phyloP scores from a whole-genome alignment of 768 basidiomycete species.

The Suillus alpinus region DNA sequence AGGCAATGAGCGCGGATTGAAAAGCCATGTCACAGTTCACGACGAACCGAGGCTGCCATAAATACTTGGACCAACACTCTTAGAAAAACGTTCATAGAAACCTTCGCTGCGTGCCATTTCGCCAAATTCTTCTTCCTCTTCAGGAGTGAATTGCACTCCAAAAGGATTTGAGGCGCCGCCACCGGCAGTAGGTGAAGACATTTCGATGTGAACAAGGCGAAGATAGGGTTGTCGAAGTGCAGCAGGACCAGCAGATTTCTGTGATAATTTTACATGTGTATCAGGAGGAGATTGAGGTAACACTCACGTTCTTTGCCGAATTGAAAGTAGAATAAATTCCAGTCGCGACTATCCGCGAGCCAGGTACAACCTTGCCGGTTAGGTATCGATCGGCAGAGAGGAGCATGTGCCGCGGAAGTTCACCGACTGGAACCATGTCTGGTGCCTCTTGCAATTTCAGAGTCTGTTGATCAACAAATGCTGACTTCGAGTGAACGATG shows the following conservation, averaged over 20 bases:
- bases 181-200: conserved; percentile 76
- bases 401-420: conserved; percentile 92
- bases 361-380: conserved; percentile 91
- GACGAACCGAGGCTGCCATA: conserved; percentile 85
- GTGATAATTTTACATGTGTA: not conserved
- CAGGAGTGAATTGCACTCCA: conserved; percentile 84
- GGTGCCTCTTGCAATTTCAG: conserved; percentile 98
- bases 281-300: not conserved
- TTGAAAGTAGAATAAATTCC: conserved; percentile 98
- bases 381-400: conserved; percentile 88
- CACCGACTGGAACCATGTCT: conserved; percentile 99
- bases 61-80: conserved; percentile 95
- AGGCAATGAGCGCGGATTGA: conserved; percentile 8
- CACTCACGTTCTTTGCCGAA: conserved; percentile 74
- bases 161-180: conserved; percentile 78
- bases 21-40: not conserved
- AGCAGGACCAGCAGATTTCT: conserved; percentile 82
- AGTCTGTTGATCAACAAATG: conserved; percentile 93
- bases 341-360: conserved; percentile 91
- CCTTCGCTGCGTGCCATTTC: conserved; percentile 85
- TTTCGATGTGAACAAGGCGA: conserved; percentile 87
- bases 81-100: conserved; percentile 92
- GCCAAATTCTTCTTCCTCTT: conserved; percentile 96
- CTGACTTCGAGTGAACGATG: conserved; percentile 91
- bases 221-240: conserved; percentile 94